Base-by-base conservation (phyloP, 2,329 filamentous ascomycete species). In the Pestalotiopsis sp. region DNA sequence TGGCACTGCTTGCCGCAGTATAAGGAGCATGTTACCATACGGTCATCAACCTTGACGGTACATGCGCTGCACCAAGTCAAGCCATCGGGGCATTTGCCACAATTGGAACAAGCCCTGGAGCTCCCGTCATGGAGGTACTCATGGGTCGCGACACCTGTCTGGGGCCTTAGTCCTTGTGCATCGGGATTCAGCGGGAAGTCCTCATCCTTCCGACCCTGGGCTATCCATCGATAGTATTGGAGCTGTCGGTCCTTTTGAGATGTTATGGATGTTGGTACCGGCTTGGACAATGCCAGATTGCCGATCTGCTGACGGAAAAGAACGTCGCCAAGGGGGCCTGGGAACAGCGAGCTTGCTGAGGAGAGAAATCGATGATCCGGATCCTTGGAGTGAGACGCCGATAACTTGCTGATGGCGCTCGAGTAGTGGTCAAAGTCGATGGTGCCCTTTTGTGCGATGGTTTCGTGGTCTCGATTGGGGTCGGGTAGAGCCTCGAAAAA, bases 191-290 rank as follows among this genome's bases (percentile, higher is more conserved):
- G 45, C 14, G 65, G 65, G 13, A 20, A 62, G 27, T 36, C 25
- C 27, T 67, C 59, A 12, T 67, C 65, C 20, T 67, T 67, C 49
- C 57, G 23, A 23, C 65, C 65, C n/a, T 62, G 17, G 1, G 59
- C 41, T 17, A 62, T 55, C 58, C 65, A 67, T 36, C 58, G 65
- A 55, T 63, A 61, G 59, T 67, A 67, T 23, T 60, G 38, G 59
- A 67, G 65, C 38, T 62, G 57, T 62, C 59, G 9, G 25, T 39
- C 59, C 31, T 62, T 62, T 25, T 31, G 36, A 62, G 25, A 62
- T 20, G 14, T 12, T 4, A 62, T 6, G 59, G 25, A 36, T 4
- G 6, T n/a, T 62, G 59, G 3, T 3, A 6, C 13, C 41, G 39
- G 14, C 23, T 52, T 52, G 62, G 13, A 12, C 13, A 31, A 25